Conservation (phyloP, 1,139 yeast genomes). For the Hansenula anomala region DNA sequence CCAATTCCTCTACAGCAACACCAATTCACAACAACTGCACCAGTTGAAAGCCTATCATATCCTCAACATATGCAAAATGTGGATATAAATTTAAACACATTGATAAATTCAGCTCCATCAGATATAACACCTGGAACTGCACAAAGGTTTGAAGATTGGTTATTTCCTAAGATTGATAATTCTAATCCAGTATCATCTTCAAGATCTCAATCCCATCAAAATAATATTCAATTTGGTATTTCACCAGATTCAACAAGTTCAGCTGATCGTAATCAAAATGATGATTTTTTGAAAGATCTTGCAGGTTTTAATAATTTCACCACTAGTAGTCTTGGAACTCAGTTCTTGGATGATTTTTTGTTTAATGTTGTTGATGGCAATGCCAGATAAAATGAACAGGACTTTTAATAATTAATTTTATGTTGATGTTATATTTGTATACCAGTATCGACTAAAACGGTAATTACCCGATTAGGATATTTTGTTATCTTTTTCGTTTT, state of each 20-base stretch:
- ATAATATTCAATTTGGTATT: neutral
- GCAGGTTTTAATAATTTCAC: conserved; percentile 11
- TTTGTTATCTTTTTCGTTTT: too few species aligned
- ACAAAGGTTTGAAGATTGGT: conserved; percentile 20
- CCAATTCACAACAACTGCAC: neutral
- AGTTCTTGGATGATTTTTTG: conserved; percentile 17
- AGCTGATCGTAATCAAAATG: conserved; percentile 4
- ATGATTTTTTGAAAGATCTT: conserved; percentile 15
- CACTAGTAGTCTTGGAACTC: conserved; percentile 6
- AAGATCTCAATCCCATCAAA: neutral
- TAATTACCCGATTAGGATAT: too few species aligned
- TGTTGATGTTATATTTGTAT: too few species aligned
- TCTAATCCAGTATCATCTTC: neutral
- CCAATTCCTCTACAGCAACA: neutral
- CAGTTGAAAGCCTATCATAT: too few species aligned
- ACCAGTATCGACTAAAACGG: too few species aligned
- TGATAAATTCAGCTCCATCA: too few species aligned
- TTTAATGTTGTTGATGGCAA: conserved; percentile 13
- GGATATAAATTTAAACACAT: too few species aligned
- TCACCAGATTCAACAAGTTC: conserved; percentile 3
- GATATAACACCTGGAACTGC: too few species aligned
- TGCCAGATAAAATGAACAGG: too few species aligned
- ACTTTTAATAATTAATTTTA: too few species aligned
- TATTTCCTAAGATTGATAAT: conserved; percentile 15
- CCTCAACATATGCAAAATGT: too few species aligned